phyloP scores from a whole-genome alignment of 257 asterid species.

The Nicotiana noctiflora region DNA sequence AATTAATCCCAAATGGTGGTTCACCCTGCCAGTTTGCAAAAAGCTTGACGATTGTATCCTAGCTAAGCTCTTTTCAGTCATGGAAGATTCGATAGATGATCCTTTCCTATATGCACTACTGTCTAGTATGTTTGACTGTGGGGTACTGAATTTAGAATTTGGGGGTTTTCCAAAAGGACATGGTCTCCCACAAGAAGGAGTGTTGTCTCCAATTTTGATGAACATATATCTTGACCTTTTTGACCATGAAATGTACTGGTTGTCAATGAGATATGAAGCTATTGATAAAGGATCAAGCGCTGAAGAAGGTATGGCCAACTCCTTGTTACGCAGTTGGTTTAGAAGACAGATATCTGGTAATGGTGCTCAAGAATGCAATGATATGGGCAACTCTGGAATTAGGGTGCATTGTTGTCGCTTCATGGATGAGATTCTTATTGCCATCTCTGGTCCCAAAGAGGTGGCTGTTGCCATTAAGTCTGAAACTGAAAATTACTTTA shows the following conservation, averaged over 20 bases:
- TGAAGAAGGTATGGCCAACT: conserved; percentile 34
- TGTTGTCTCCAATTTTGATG: conserved; percentile 77
- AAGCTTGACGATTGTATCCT: conserved; percentile 44
- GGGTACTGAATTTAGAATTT: conserved; percentile 71
- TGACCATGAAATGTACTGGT: conserved; percentile 63
- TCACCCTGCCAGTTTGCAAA: conserved; percentile 47
- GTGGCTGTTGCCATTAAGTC: conserved; percentile 51
- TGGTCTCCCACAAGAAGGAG: conserved; percentile 99
- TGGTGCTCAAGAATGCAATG: conserved; percentile 13
- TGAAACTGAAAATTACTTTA: conserved; percentile 49
- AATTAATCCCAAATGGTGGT: conserved; percentile 73
- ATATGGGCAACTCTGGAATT: conserved; percentile 31
- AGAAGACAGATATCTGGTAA: conserved; percentile 66
- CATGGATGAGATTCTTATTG: conserved; percentile 83
- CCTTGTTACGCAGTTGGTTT: conserved; percentile 83
- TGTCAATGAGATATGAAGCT: conserved; percentile 83
- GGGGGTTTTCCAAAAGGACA: conserved; percentile 89
- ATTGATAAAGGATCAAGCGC: conserved; percentile 18
- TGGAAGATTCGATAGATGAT: conserved; percentile 69
- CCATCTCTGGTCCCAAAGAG: conserved; percentile 72
- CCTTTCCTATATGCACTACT: conserved; percentile 39
- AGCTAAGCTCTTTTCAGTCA: conserved; percentile 40
- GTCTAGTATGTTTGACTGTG: conserved; percentile 51
- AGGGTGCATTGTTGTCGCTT: conserved; percentile 76
- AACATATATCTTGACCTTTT: conserved; percentile 81